Percentiles rank a stretch among this genome's conserved stretches.
Conservation (phyloP, 768 basidiomycete species). For the Chalciporus piperatus region DNA sequence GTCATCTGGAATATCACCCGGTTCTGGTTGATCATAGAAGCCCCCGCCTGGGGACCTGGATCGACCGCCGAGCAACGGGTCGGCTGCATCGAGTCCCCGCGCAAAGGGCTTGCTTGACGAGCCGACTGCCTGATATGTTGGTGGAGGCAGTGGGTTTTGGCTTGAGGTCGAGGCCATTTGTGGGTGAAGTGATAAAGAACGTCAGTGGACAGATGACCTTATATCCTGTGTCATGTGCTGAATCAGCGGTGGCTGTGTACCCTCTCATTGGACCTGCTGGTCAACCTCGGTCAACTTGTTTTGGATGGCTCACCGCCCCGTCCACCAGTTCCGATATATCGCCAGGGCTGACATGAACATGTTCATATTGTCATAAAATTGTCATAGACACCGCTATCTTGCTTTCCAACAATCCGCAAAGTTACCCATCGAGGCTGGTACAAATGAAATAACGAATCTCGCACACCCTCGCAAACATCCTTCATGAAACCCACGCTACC, state of each 20-base stretch:
- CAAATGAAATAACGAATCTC: neutral
- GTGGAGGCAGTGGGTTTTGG: constrained; percentile 58
- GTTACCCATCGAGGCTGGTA: neutral
- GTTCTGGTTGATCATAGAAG: constrained; percentile 71
- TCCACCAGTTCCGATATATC: neutral
- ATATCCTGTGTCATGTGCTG: constrained; percentile 21
- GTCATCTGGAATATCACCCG: constrained; percentile 83
- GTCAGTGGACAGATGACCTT: constrained; percentile 10
- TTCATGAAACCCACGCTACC: neutral
- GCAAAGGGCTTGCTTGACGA: constrained; percentile 37
- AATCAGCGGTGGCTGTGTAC: constrained; percentile 31
- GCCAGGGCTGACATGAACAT: neutral
- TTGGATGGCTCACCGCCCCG: constrained; percentile 8
- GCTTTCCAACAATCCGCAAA: neutral
- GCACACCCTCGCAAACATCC: too few species aligned
- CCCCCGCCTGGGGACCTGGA: constrained; percentile 46
- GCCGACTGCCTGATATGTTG: constrained; percentile 44
- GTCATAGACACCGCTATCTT: neutral
- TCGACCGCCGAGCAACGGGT: constrained; percentile 57
- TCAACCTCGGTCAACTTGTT: neutral
- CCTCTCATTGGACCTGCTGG: too few species aligned
- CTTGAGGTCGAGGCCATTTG: constrained; percentile 52
- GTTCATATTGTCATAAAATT: neutral
- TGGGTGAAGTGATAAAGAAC: constrained; percentile 26
- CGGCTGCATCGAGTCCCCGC: constrained; percentile 36